phyloP scores from a whole-genome alignment of 1,284 basidiomycete species.

The Veloboletus limbatus region DNA sequence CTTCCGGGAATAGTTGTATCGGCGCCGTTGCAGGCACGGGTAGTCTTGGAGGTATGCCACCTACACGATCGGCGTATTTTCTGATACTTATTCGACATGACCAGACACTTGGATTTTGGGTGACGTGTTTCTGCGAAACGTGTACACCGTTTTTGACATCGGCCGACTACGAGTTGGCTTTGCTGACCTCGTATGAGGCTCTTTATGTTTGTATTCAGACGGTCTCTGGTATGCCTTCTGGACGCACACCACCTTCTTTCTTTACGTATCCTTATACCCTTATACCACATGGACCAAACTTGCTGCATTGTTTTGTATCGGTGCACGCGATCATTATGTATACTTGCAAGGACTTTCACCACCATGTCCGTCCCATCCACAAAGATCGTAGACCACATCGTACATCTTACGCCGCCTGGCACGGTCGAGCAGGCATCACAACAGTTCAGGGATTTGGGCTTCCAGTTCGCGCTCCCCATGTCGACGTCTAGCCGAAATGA shows the following conservation, averaged over 20 bases:
- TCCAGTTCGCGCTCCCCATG: slow-evolving; percentile 45
- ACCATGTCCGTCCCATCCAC: slow-evolving; percentile 38
- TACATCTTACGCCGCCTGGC: slow-evolving; percentile 64
- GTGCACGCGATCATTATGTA: no score
- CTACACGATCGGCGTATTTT: neutral
- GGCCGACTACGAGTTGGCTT: slow-evolving; percentile 26
- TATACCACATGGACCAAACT: neutral
- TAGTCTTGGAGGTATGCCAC: slow-evolving; percentile 22
- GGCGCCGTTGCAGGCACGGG: slow-evolving; percentile 18
- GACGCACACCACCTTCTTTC: neutral
- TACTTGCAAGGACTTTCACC: neutral
- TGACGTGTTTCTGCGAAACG: slow-evolving; percentile 30
- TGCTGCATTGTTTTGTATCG: neutral
- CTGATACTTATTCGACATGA: neutral
- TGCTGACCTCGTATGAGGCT: slow-evolving; percentile 25
- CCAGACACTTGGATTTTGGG: slow-evolving; percentile 29
- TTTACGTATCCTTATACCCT: neutral
- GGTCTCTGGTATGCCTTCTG: slow-evolving; percentile 5
- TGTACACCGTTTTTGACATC: slow-evolving; percentile 31
- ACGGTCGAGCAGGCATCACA: slow-evolving; percentile 48
- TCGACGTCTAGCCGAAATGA: neutral
- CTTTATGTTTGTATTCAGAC: neutral
- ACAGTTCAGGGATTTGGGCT: slow-evolving; percentile 59
- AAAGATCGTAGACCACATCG: slow-evolving; percentile 59
- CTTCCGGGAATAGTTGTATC: slow-evolving; percentile 24